phyloP scores from a whole-genome alignment of 345 rosid genomes.

The Dipteronia dyeriana region DNA sequence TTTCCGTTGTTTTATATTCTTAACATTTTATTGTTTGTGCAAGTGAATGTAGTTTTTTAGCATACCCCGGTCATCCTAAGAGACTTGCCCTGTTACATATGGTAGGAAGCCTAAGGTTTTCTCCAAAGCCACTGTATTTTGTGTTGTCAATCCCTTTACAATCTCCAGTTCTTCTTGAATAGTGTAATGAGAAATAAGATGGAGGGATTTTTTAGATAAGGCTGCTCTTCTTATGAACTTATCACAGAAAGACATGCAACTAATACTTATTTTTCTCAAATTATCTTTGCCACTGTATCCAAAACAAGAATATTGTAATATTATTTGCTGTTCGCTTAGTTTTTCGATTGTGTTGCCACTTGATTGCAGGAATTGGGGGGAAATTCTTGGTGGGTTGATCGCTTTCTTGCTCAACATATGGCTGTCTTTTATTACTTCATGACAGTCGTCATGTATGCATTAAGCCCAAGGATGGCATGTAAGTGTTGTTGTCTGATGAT shows the following conservation, averaged over 20 bases:
- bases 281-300: background rate
- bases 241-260: background rate
- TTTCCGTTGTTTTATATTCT: constrained; percentile 3
- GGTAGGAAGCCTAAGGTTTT: background rate
- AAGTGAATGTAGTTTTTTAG: background rate
- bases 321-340: background rate
- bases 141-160: constrained; percentile 1
- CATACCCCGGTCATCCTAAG: background rate
- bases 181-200: background rate
- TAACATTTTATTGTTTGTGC: background rate
- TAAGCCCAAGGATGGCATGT: constrained; percentile 99
- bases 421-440: constrained; percentile 81
- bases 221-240: background rate
- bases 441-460: constrained; percentile 81
- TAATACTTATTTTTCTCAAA: background rate
- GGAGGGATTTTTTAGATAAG: background rate
- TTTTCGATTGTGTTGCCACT: constrained; percentile 17
- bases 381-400: constrained; percentile 94
- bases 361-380: constrained; percentile 91
- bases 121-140: background rate
- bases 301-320: background rate
- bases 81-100: background rate
- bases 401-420: constrained; percentile 80
- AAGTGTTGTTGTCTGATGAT: constrained; percentile 34
- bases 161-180: background rate